Evolutionary conservation across 768 basidiomycete genomes (phyloP), one percentile per base, ranked within the genome.

Genomic region (Leucogyrophana mollusca): DNA sequence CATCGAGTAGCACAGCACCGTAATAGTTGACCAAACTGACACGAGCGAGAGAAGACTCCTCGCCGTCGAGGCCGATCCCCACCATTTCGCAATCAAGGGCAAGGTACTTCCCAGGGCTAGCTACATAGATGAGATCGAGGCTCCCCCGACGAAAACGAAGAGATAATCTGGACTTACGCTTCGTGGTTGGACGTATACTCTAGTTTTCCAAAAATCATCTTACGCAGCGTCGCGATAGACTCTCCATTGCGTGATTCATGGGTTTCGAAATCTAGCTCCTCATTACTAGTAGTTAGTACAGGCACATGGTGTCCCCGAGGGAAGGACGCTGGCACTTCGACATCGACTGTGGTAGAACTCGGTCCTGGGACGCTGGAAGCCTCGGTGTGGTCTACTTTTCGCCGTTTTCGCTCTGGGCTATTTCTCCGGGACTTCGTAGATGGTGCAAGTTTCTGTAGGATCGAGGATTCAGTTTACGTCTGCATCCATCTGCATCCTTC

Each of bases 71-170:
- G 1, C 93, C 93, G n/a, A 95, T 79, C 4, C 94, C 94, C 9
- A 98, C 94, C 93, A 98, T 96, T 67, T 98, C 95, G 57, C 95
- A 98, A 66, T 99, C 95, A 22, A 99, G 71, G 0, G 92, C 83
- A 34, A 96, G 69, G 52, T 87, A 87, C 58, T 79, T 85, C 39
- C 87, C 87, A 4, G 81, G 79, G 38, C 84, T 83, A 44, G 33
- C n/a, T 17, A 43, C 37, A 10, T 44, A 43, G 45, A 53, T 55
- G 3, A 25, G 25, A 18, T 35, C n/a, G 3, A 44, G 34, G 1
- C 21, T n/a, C 22, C 18, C 36, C 22, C 38, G 34, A 37, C 9
- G 27, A n/a, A 6, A n/a, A 33, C 30, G 33, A n/a, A 3, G 7
- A 36, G 20, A 27, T 32, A 39, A 9, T 23, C n/a, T 25, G 9